These are phyloP conservation scores for Cryphonectria parasitica DNA, from an alignment of 2,329 filamentous ascomycete genomes.

Conservation along the genomic window DNA sequence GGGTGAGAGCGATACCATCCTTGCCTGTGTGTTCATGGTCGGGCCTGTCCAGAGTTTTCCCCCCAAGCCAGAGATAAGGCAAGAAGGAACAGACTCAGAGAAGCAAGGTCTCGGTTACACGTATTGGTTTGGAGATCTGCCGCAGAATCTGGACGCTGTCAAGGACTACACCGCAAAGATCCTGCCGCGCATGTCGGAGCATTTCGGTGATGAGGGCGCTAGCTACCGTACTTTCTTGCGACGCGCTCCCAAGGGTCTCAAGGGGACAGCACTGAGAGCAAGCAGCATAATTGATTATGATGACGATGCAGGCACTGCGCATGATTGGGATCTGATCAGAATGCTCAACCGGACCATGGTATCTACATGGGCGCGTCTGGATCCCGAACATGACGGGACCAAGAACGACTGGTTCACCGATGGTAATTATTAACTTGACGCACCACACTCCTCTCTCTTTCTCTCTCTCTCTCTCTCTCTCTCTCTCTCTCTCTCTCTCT, in stretches of 20 bases:
- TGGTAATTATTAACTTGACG: conserved; percentile 12
- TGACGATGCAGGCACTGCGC: conserved; percentile 28
- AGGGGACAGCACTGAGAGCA: not conserved
- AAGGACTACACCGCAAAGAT: conserved; percentile 32
- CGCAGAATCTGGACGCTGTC: conserved; percentile 32
- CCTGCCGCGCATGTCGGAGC: conserved; percentile 29
- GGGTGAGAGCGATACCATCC: conserved; percentile 28
- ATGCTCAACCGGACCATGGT: conserved; percentile 32
- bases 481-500: not conserved
- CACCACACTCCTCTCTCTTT: not conserved
- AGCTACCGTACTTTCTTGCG: conserved; percentile 33
- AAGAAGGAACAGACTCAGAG: not conserved
- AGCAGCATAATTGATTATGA: conserved; percentile 35
- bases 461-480: not conserved
- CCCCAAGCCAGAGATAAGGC: not conserved
- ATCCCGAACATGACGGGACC: conserved; percentile 16
- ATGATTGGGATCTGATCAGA: conserved; percentile 33
- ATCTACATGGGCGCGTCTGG: conserved; percentile 30
- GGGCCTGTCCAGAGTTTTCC: conserved; percentile 32
- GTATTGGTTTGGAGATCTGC: conserved; percentile 36
- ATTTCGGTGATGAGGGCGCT: conserved; percentile 29
- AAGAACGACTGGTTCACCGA: conserved; percentile 32
- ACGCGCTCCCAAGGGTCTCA: conserved; percentile 13
- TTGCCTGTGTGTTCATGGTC: conserved; percentile 35
- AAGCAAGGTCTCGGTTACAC: conserved; percentile 30